Conservation (phyloP, 2,329 filamentous ascomycete genomes). For the Bipolaris zeicola region DNA sequence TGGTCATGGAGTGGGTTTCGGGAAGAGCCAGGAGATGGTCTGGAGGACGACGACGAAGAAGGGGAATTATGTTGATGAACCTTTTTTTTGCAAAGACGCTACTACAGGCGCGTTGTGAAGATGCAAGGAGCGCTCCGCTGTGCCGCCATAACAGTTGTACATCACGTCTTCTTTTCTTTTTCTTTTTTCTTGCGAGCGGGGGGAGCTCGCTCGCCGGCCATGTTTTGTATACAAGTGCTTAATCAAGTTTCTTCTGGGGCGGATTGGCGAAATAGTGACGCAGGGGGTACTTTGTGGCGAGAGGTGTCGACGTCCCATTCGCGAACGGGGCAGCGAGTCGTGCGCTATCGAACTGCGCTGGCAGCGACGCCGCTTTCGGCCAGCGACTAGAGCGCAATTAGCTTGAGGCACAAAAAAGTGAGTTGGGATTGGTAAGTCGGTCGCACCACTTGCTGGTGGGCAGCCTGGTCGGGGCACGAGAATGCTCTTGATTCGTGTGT, state of each 20-base stretch:
- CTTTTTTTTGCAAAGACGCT: not conserved
- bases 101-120: too few relatives aligned
- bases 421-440: slow-evolving; percentile 20
- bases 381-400: slow-evolving; percentile 13
- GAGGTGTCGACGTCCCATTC: slow-evolving; percentile 2
- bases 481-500: slow-evolving; percentile 18
- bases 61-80: not conserved
- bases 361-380: slow-evolving; percentile 15
- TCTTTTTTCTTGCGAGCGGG: not conserved
- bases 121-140: not conserved
- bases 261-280: slow-evolving; percentile 1
- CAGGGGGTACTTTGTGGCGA: slow-evolving; percentile 7
- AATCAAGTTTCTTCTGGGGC: not conserved
- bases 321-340: slow-evolving; percentile 11
- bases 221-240: slow-evolving; percentile 1
- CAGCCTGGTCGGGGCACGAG: slow-evolving; percentile 16
- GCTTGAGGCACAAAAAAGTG: slow-evolving; percentile 4
- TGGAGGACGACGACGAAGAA: not conserved
- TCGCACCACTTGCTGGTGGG: slow-evolving; percentile 13
- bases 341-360: not conserved
- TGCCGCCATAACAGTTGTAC: not conserved
- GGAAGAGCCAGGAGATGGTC: not conserved
- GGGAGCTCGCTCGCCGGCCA: not conserved
- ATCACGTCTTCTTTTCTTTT: not conserved
- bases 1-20: not conserved